Evolutionary conservation across 192 early-diverging fungal species (phyloP).

Genomic region (Gonapodya prolifera): DNA sequence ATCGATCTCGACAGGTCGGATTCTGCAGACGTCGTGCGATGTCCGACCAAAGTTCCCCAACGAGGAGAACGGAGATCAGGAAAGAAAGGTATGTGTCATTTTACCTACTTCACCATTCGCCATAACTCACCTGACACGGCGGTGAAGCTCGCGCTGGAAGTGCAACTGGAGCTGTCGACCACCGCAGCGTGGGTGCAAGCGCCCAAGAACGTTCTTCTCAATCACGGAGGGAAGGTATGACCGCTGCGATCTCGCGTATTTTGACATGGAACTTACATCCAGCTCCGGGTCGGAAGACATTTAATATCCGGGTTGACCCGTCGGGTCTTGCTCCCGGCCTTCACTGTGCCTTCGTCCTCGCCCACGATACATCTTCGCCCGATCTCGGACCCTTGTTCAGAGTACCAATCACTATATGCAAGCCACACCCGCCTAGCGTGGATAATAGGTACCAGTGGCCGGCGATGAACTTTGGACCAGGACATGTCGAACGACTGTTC

Average conservation of each 20-base stretch:
- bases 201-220: constrained; percentile 61
- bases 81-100: background rate
- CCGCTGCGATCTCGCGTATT: background rate
- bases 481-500: constrained; percentile 66
- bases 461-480: constrained; percentile 55
- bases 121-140: no score
- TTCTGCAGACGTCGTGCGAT: constrained; percentile 39
- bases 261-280: constrained; percentile 1
- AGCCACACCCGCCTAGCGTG: constrained; percentile 39
- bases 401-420: constrained; percentile 80
- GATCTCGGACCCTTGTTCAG: constrained; percentile 70
- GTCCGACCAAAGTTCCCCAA: constrained; percentile 49
- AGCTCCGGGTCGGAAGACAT: constrained; percentile 26
- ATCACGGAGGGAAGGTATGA: constrained; percentile 28
- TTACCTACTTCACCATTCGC: no score
- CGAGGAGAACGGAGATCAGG: constrained; percentile 34
- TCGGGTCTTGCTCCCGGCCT: constrained; percentile 62
- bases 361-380: constrained; percentile 58
- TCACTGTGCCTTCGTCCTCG: constrained; percentile 64
- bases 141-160: constrained; percentile 71
- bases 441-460: constrained; percentile 35
- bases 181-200: constrained; percentile 63
- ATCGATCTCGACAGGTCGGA: constrained; percentile 48
- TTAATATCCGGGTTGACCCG: constrained; percentile 68
- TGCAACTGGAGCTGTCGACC: constrained; percentile 54